Evolutionary conservation across 2,329 filamentous ascomycete genomes (phyloP).

Genomic region (Sphaerulina musiva): DNA sequence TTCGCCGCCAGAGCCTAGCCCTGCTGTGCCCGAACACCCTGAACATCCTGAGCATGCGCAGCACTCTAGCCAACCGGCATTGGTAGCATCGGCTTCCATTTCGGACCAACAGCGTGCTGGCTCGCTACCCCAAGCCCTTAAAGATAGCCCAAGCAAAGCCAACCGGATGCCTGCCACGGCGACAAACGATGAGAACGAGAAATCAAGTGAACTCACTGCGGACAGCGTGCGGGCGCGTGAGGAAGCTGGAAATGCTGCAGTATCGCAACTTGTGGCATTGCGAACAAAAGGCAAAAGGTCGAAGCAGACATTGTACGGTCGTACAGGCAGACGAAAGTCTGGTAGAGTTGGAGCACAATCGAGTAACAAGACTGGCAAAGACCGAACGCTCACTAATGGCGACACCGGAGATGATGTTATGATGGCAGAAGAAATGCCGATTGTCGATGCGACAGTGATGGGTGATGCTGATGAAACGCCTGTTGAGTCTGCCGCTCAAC

Average conservation of each 20-base stretch:
- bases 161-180: slow-evolving; percentile 21
- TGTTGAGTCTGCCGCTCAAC: background rate
- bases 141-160: slow-evolving; percentile 27
- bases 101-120: background rate
- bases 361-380: slow-evolving; percentile 1
- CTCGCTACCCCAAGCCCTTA: slow-evolving; percentile 12
- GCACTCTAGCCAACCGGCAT: background rate
- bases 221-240: slow-evolving; percentile 32
- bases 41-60: background rate
- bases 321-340: slow-evolving; percentile 14
- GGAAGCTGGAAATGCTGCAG: slow-evolving; percentile 32
- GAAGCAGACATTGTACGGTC: slow-evolving; percentile 18
- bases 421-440: background rate
- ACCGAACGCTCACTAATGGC: background rate
- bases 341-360: slow-evolving; percentile 2
- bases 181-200: slow-evolving; percentile 12
- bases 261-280: slow-evolving; percentile 26
- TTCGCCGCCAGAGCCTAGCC: background rate
- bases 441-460: background rate
- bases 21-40: background rate
- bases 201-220: slow-evolving; percentile 16
- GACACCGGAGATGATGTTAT: background rate
- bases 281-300: slow-evolving; percentile 7
- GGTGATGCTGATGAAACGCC: slow-evolving; percentile 4
- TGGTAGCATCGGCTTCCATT: background rate